Evolutionary conservation across 164 flowering plant genomes (phyloP).

Genomic region (Hamamelis virginiana): DNA sequence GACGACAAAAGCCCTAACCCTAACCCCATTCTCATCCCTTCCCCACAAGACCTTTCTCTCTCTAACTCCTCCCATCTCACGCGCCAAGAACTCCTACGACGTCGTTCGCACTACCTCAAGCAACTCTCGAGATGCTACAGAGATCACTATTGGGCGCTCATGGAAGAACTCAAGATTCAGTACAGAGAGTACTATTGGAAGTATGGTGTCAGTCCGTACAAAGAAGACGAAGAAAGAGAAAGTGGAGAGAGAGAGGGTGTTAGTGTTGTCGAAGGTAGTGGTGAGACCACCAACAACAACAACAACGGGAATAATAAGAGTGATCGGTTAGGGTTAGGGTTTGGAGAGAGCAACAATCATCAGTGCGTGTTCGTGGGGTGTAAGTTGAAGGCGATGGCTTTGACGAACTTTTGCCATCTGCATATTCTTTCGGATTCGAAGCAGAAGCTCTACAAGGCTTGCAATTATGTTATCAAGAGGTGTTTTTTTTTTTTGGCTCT

Average conservation of each 20-base stretch:
- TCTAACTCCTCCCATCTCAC: slow-evolving; percentile 40
- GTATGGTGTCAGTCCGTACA: slow-evolving; percentile 61
- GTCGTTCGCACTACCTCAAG: slow-evolving; percentile 44
- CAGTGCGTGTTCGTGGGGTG: slow-evolving; percentile 59
- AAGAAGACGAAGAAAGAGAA: slow-evolving; percentile 25
- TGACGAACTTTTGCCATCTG: slow-evolving; percentile 66
- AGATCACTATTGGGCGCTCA: slow-evolving; percentile 66
- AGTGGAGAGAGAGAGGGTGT: slow-evolving; percentile 8
- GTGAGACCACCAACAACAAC: slow-evolving; percentile 8
- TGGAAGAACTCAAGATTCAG: slow-evolving; percentile 63
- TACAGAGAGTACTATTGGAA: slow-evolving; percentile 70
- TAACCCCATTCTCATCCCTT: background rate
- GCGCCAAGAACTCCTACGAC: slow-evolving; percentile 53
- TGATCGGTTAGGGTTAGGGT: slow-evolving; percentile 16
- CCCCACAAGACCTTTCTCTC: slow-evolving; percentile 32
- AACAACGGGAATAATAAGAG: background rate
- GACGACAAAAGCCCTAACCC: background rate
- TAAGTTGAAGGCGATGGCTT: slow-evolving; percentile 79
- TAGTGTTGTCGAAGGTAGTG: slow-evolving; percentile 8
- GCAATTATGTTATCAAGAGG: slow-evolving; percentile 65
- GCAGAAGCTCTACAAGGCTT: slow-evolving; percentile 79
- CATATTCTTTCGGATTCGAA: slow-evolving; percentile 68
- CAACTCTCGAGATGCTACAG: slow-evolving; percentile 48
- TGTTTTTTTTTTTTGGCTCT: slow-evolving; percentile 12
- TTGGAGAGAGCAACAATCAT: slow-evolving; percentile 5